Conservation (phyloP, 106 monocot species). For the Ottelia alismoides region DNA sequence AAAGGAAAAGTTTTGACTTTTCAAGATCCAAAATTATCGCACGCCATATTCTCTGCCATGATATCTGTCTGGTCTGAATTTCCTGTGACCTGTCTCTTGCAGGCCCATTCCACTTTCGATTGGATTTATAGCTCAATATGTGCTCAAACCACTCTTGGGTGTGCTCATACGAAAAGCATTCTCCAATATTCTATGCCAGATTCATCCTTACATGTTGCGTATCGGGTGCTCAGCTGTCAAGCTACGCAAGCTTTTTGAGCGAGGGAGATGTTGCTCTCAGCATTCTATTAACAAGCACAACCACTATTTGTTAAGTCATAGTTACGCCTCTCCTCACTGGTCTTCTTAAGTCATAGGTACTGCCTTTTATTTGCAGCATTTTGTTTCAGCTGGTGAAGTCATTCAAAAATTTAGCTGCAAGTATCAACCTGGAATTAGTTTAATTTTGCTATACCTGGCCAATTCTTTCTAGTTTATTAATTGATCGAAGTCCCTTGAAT, state of each 20-base stretch:
- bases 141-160: conserved; percentile 68
- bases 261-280: conserved; percentile 86
- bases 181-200: conserved; percentile 73
- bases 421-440: no score
- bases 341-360: no score
- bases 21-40: no score
- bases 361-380: no score
- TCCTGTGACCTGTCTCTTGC: conserved; percentile 8
- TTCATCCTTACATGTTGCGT: conserved; percentile 88
- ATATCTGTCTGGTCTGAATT: no score
- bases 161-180: conserved; percentile 56
- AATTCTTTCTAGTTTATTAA: no score
- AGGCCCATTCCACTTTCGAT: conserved; percentile 69
- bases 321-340: conserved; percentile 77
- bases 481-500: no score
- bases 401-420: no score
- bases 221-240: conserved; percentile 82
- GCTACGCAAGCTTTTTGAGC: conserved; percentile 87
- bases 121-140: conserved; percentile 77
- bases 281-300: conserved; percentile 71
- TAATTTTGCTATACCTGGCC: no score
- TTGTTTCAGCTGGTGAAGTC: no score
- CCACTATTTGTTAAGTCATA: conserved; percentile 71
- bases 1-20: no score
- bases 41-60: no score